Percentiles rank a stretch among this genome's conserved stretches.
These are phyloP conservation scores for Vicia villosa DNA, from an alignment of 306 rosid genomes.

Conservation along the genomic window DNA sequence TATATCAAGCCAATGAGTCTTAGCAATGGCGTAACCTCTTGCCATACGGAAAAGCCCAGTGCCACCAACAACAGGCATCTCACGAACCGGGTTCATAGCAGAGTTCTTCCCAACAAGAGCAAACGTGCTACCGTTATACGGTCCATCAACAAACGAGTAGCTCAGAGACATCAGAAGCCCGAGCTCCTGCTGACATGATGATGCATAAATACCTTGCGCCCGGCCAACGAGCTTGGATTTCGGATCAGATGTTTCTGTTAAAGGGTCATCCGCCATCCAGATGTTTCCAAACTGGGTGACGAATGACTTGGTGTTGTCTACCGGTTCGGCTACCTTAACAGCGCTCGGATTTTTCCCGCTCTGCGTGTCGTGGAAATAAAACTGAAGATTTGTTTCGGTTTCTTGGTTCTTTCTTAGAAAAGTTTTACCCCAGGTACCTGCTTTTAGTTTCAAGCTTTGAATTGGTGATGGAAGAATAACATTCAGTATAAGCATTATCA, in stretches of 20 bases:
- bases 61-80: conserved; percentile 79
- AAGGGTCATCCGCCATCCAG: conserved; percentile 72
- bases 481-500: conserved; percentile 24
- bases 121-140: conserved; percentile 63
- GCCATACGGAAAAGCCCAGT: conserved; percentile 78
- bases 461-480: not conserved
- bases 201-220: conserved; percentile 79
- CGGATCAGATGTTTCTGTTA: conserved; percentile 72
- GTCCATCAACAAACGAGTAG: conserved; percentile 59
- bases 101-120: conserved; percentile 66
- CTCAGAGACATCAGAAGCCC: conserved; percentile 66
- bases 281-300: conserved; percentile 58
- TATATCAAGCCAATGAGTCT: conserved; percentile 52
- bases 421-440: conserved; percentile 43
- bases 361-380: conserved; percentile 80
- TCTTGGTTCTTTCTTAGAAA: conserved; percentile 37
- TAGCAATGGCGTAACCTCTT: conserved; percentile 71
- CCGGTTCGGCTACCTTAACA: conserved; percentile 57
- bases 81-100: conserved; percentile 52
- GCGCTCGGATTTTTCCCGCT: conserved; percentile 75
- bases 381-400: conserved; percentile 58
- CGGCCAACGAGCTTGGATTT: conserved; percentile 68
- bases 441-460: conserved; percentile 26
- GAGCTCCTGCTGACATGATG: conserved; percentile 61
- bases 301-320: conserved; percentile 40